These are phyloP conservation scores for Musa schizocarpa DNA, from an alignment of 176 grass and related monocot species.

Conservation along the genomic window DNA sequence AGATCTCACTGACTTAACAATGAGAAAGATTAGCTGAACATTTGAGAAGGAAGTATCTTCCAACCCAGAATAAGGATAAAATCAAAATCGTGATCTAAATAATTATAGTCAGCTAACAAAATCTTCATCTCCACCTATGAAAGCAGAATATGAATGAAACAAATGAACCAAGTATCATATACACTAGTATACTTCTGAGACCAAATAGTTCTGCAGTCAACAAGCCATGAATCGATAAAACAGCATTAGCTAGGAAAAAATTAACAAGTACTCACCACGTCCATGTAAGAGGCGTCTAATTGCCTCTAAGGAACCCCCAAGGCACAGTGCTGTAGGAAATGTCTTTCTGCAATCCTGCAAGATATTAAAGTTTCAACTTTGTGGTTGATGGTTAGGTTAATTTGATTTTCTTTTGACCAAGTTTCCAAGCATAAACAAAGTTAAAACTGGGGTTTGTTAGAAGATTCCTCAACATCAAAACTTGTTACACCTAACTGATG, in stretches of 20 bases:
- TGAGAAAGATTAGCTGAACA: no score
- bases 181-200: background rate
- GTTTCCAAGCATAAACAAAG: background rate
- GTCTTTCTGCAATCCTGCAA: conserved; percentile 69
- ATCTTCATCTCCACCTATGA: no score
- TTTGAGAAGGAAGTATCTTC: no score
- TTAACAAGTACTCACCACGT: conserved; percentile 40
- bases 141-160: no score
- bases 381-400: background rate
- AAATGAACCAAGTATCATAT: no score
- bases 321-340: conserved; percentile 61
- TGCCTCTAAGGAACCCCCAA: conserved; percentile 60
- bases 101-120: no score
- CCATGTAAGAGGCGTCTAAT: conserved; percentile 64
- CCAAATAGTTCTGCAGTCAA: background rate
- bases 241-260: background rate
- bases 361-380: background rate
- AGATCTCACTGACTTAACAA: no score
- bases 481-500: background rate
- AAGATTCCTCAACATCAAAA: background rate
- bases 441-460: background rate
- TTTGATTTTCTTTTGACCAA: background rate
- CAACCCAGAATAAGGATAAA: no score
- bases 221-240: background rate
- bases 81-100: no score